Evolutionary conservation across 768 basidiomycete genomes (phyloP).

Genomic region (Rhodotorula kratochvilovae): DNA sequence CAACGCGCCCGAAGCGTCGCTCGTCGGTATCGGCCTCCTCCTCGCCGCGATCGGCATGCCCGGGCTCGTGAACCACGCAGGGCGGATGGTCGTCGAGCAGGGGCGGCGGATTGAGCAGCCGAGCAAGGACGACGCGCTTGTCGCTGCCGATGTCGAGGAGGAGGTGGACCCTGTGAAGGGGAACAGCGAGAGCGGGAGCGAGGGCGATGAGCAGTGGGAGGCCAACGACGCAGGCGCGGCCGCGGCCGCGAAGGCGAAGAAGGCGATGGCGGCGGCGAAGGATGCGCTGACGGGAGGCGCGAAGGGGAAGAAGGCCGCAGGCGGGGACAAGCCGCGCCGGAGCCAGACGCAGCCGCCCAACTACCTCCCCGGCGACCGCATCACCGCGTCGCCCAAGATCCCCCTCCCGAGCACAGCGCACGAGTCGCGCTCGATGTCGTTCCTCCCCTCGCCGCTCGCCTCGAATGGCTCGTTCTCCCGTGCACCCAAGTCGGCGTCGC

Average conservation of each 20-base stretch:
- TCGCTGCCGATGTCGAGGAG: not conserved
- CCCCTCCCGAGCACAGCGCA: not conserved
- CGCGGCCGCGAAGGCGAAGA: not conserved
- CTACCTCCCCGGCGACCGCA: slow-evolving; percentile 40
- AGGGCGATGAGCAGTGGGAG: slow-evolving; percentile 32
- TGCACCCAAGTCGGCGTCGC: not conserved
- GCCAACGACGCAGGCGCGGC: not conserved
- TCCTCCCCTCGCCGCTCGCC: slow-evolving; percentile 15
- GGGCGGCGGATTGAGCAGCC: slow-evolving; percentile 59
- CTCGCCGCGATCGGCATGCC: slow-evolving; percentile 77
- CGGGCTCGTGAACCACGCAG: slow-evolving; percentile 64
- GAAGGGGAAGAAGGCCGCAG: slow-evolving; percentile 4
- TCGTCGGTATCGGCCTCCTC: slow-evolving; percentile 79
- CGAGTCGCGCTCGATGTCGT: slow-evolving; percentile 8
- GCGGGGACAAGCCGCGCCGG: not conserved
- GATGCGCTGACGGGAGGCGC: not conserved
- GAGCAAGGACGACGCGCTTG: slow-evolving; percentile 6
- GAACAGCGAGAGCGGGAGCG: slow-evolving; percentile 22
- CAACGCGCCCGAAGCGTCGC: slow-evolving; percentile 63
- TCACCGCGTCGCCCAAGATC: slow-evolving; percentile 11
- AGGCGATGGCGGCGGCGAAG: not conserved
- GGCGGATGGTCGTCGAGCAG: slow-evolving; percentile 82
- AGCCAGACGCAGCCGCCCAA: slow-evolving; percentile 19
- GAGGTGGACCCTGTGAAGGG: slow-evolving; percentile 38
- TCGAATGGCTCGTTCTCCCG: not conserved